These are phyloP conservation scores for Linnemannia zychae DNA, from an alignment of 192 early-diverging fungal genomes.

Conservation along the genomic window DNA sequence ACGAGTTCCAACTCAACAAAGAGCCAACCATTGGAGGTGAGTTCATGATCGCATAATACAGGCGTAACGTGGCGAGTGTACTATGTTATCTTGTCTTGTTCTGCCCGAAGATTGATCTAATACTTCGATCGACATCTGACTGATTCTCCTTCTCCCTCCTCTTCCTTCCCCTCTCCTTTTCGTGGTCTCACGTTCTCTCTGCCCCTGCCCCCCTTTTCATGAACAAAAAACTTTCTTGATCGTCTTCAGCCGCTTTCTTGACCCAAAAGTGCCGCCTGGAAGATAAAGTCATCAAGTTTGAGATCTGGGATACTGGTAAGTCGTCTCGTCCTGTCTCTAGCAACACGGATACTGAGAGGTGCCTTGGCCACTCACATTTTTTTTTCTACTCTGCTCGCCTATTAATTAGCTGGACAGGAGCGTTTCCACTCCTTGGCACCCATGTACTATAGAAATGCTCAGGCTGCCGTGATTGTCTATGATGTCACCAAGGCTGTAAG, in stretches of 20 bases:
- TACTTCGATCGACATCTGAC: slow-evolving; percentile 9
- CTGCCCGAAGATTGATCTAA: background rate
- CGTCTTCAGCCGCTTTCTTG: slow-evolving; percentile 77
- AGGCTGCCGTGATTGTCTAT: slow-evolving; percentile 97
- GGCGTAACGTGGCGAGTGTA: background rate
- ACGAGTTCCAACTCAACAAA: slow-evolving; percentile 96
- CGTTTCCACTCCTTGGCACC: slow-evolving; percentile 96
- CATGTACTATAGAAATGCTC: slow-evolving; percentile 98
- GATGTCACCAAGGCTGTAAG: slow-evolving; percentile 89
- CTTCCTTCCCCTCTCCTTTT: background rate
- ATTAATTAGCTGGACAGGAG: slow-evolving; percentile 88
- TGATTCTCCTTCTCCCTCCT: slow-evolving; percentile 9
- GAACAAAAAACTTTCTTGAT: background rate
- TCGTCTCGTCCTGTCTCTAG: background rate
- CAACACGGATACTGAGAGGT: background rate
- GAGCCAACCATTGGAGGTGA: slow-evolving; percentile 97
- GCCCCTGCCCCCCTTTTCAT: background rate
- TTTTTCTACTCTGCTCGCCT: background rate
- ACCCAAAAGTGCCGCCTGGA: slow-evolving; percentile 96
- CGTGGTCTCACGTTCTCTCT: background rate
- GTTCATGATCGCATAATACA: background rate
- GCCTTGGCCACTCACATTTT: background rate
- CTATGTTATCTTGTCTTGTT: too few species aligned
- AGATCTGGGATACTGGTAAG: slow-evolving; percentile 86
- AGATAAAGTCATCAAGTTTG: slow-evolving; percentile 85